Base-by-base conservation (phyloP, 352 stramenopile genomes). In the Globisporangium okanoganense region DNA sequence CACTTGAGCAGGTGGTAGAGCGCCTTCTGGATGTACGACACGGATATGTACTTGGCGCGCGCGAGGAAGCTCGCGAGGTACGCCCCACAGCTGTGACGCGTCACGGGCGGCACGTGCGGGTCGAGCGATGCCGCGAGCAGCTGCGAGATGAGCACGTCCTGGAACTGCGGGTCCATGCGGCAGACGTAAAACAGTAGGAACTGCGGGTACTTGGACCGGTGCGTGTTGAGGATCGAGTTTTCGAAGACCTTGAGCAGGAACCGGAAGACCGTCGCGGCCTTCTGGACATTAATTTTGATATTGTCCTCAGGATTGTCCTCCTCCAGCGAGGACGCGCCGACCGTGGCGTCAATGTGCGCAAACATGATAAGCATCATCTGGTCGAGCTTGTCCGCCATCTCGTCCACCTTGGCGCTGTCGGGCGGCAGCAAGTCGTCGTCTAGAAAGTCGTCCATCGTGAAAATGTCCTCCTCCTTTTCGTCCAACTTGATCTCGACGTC, bases 51-150 rank as follows among this genome's bases (percentile, higher is more conserved):
- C 53, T 92, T 97, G 29, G 94, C 92, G 29, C 97, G 85, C 55
- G 91, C 97, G 16, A 99, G 76, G 65, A 98, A 99, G 27, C 94
- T 98, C 22, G 96, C 96, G 25, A 99, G 74, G 70, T 99, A 99
- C 29, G 93, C 97, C 16, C 91, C 90, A 60, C 91, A 95, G 62
- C 87, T 98, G 72, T 98, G 96, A 22, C 90, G 84, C 33, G 92
- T 97, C 38, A 94, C 85, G 13, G 91, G 84, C 8, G 95, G 88
- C 61, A 69, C 87, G 51, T 97, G 91, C 12, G 84, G 68, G 41
- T 95, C 86, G 36, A 91, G 74, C 51, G 79, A 91, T 27, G 80
- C 78, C 0, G 82, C 71, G 13, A 94, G 71, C 22, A 96, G 69
- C 59, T 93, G 83, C 25, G 85, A 92, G 31, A 94, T 87, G 62